phyloP scores from a whole-genome alignment of 2,329 filamentous ascomycete genomes.

The Ophiostoma himal-ulmi region DNA sequence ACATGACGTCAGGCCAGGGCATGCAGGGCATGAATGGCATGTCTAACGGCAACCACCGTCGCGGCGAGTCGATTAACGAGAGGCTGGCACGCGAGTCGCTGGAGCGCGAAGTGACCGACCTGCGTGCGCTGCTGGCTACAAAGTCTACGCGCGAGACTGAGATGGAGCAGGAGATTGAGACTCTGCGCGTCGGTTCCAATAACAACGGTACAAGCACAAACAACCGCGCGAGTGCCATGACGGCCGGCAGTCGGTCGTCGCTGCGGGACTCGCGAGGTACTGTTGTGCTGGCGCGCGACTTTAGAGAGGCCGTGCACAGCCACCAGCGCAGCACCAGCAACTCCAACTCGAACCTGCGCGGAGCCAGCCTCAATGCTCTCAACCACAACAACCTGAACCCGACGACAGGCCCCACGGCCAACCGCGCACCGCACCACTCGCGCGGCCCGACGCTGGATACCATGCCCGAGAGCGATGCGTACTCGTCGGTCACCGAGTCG shows the following conservation, averaged over 20 bases:
- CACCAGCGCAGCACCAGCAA: constrained; percentile 18
- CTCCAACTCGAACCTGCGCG: constrained; percentile 3
- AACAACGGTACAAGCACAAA: constrained; percentile 48
- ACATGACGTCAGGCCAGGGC: constrained; percentile 24
- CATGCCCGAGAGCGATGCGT: constrained; percentile 64
- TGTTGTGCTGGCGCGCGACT: constrained; percentile 51
- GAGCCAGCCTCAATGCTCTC: not conserved
- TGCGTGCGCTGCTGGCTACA: constrained; percentile 65
- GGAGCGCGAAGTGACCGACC: constrained; percentile 73
- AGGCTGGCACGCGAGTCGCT: constrained; percentile 61
- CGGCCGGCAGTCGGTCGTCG: constrained; percentile 49
- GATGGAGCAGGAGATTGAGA: constrained; percentile 73
- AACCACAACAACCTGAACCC: not conserved
- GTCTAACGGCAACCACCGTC: constrained; percentile 38
- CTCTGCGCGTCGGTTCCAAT: constrained; percentile 47
- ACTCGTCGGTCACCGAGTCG: constrained; percentile 65
- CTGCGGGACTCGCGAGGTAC: constrained; percentile 62
- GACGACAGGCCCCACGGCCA: not conserved
- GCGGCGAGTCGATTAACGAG: constrained; percentile 49
- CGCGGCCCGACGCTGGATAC: constrained; percentile 56
- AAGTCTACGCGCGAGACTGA: constrained; percentile 75
- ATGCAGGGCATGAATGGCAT: constrained; percentile 14
- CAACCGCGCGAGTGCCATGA: constrained; percentile 44
- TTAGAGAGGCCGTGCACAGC: constrained; percentile 9
- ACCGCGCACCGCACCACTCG: constrained; percentile 35